Conservation (phyloP, 1,284 basidiomycete species). For the Pyrrhoderma lamaoense region DNA sequence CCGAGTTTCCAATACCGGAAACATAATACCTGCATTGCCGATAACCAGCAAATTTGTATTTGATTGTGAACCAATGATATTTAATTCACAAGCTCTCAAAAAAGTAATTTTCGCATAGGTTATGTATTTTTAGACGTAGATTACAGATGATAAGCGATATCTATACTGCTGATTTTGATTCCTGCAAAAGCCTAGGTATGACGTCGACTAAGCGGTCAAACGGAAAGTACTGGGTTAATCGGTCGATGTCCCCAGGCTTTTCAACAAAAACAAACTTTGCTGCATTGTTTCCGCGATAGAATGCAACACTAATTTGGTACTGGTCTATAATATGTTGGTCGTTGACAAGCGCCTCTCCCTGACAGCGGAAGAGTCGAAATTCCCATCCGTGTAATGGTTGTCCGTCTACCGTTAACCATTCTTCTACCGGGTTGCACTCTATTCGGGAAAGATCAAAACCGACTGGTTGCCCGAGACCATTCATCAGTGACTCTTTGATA, state of each 20-base stretch:
- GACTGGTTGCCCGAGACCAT: constrained; percentile 69
- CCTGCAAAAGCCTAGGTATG: constrained; percentile 62
- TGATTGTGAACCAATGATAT: no score
- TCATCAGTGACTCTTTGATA: constrained; percentile 71
- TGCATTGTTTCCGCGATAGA: constrained; percentile 59
- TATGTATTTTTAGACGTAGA: no score
- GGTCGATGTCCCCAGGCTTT: constrained; percentile 54
- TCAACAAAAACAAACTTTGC: constrained; percentile 67
- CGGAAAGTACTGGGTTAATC: constrained; percentile 75
- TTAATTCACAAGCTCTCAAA: no score
- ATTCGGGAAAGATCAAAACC: constrained; percentile 75
- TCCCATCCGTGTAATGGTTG: constrained; percentile 70
- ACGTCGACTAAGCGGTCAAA: constrained; percentile 74
- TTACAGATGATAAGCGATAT: no score
- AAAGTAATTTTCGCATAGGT: no score
- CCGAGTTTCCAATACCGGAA: no score
- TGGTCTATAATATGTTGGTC: constrained; percentile 52
- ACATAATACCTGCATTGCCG: no score
- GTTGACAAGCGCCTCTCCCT: constrained; percentile 49
- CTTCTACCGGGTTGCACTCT: constrained; percentile 64
- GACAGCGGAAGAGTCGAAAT: constrained; percentile 58
- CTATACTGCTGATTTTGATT: constrained; percentile 5
- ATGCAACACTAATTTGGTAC: constrained; percentile 69
- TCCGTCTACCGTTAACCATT: constrained; percentile 56
- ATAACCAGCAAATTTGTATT: no score